Evolutionary conservation across 495 filamentous ascomycete genomes (phyloP).

Genomic region (Xylaria sp.): DNA sequence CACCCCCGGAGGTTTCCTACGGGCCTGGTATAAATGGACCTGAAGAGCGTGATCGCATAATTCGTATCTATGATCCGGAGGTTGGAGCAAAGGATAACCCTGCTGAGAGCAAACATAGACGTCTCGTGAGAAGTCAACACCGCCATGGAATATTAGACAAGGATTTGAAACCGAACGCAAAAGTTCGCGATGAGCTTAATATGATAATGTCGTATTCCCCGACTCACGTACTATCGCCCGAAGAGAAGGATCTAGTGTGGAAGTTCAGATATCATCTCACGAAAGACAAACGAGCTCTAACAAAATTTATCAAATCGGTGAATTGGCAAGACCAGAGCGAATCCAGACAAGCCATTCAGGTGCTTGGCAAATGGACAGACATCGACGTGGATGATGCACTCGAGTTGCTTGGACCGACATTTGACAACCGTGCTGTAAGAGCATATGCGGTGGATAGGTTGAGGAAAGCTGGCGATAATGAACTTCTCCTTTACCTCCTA

Average conservation of each 20-base stretch:
- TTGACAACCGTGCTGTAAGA: constrained; percentile 85
- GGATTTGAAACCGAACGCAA: constrained; percentile 95
- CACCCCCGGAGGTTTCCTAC: constrained; percentile 80
- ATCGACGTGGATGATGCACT: constrained; percentile 97
- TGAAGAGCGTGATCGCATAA: constrained; percentile 65
- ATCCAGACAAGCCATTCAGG: constrained; percentile 83
- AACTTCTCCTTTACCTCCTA: constrained; percentile 88
- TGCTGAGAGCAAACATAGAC: constrained; percentile 91
- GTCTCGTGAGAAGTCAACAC: constrained; percentile 84
- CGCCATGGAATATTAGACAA: constrained; percentile 92
- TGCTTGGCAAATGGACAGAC: constrained; percentile 93
- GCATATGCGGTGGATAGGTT: constrained; percentile 93
- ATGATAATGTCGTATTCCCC: constrained; percentile 90
- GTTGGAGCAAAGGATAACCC: constrained; percentile 88
- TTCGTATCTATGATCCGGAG: constrained; percentile 93
- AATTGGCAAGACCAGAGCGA: constrained; percentile 91
- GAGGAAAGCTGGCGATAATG: constrained; percentile 90
- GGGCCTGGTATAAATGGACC: constrained; percentile 80
- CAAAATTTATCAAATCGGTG: constrained; percentile 97
- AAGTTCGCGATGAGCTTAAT: constrained; percentile 92
- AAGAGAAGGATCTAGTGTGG: constrained; percentile 97
- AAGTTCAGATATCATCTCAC: constrained; percentile 94
- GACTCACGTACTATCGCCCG: constrained; percentile 81
- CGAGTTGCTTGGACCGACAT: constrained; percentile 89
- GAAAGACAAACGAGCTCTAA: constrained; percentile 89